Evolutionary conservation across 257 asterid genomes (phyloP).

Genomic region (Nicotiana obtusifolia): DNA sequence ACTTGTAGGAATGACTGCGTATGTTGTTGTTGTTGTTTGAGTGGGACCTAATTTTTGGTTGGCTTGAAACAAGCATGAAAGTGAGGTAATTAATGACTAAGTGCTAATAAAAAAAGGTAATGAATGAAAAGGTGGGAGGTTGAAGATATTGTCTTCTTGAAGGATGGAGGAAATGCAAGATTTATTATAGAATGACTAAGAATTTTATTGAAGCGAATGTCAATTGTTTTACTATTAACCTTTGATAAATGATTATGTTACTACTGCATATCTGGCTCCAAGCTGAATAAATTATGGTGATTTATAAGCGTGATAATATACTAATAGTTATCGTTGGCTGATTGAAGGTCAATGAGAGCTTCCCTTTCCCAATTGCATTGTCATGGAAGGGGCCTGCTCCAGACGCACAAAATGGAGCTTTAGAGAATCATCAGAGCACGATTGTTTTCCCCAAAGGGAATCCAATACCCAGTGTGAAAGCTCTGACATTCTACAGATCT

Average conservation of each 20-base stretch:
- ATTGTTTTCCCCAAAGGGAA: conserved; percentile 85
- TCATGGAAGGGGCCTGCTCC: conserved; percentile 70
- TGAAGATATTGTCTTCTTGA: neutral
- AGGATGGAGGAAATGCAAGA: neutral
- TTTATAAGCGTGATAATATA: neutral
- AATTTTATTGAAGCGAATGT: neutral
- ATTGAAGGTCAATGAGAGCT: conserved; percentile 67
- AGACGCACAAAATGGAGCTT: conserved; percentile 53
- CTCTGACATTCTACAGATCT: conserved; percentile 76
- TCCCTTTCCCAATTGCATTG: conserved; percentile 71
- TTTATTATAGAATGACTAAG: neutral
- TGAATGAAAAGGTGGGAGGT: neutral
- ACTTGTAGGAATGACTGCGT: too few species aligned
- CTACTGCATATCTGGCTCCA: neutral
- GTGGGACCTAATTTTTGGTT: neutral
- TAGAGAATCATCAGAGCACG: conserved; percentile 64
- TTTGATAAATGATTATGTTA: neutral
- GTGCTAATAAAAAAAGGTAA: neutral
- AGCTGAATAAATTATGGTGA: neutral
- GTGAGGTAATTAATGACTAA: neutral
- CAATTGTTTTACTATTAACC: neutral
- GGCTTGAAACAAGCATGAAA: neutral
- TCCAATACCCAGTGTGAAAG: conserved; percentile 85
- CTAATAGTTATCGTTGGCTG: neutral
- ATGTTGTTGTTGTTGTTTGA: neutral